These are phyloP conservation scores for Fragaria nilgerrensis DNA, from an alignment of 306 rosid genomes.

Conservation along the genomic window DNA sequence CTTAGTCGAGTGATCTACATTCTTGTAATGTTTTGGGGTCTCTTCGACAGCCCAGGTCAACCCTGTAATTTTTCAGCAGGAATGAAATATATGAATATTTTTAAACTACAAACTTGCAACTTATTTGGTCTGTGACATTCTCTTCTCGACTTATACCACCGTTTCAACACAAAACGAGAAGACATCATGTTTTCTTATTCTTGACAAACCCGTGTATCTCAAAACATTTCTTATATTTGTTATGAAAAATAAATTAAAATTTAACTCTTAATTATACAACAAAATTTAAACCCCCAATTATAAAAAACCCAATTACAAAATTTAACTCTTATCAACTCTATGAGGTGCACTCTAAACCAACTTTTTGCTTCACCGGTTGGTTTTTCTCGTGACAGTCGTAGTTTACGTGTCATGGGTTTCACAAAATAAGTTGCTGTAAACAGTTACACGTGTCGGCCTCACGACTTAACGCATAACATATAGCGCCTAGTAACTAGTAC, in stretches of 20 bases:
- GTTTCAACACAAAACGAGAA: too few relatives aligned
- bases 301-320: too few relatives aligned
- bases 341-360: too few relatives aligned
- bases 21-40: not conserved
- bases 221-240: too few relatives aligned
- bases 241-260: too few relatives aligned
- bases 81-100: not conserved
- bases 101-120: not conserved
- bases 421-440: not conserved
- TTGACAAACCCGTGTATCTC: too few relatives aligned
- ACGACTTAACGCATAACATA: not conserved
- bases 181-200: too few relatives aligned
- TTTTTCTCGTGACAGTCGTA: not conserved
- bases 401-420: conserved; percentile 12
- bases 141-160: too few relatives aligned
- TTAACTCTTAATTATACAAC: too few relatives aligned
- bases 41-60: not conserved
- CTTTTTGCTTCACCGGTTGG: not conserved
- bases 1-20: not conserved
- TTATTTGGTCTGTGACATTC: too few relatives aligned
- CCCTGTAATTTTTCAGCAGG: conserved; percentile 14
- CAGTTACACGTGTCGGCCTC: not conserved
- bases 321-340: too few relatives aligned
- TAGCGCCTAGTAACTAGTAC: not conserved
- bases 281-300: too few relatives aligned